Percentiles rank a stretch among this genome's conserved stretches.
phyloP scores from a whole-genome alignment of 192 early-diverging fungal genomes.

The Coemansia sp. region DNA sequence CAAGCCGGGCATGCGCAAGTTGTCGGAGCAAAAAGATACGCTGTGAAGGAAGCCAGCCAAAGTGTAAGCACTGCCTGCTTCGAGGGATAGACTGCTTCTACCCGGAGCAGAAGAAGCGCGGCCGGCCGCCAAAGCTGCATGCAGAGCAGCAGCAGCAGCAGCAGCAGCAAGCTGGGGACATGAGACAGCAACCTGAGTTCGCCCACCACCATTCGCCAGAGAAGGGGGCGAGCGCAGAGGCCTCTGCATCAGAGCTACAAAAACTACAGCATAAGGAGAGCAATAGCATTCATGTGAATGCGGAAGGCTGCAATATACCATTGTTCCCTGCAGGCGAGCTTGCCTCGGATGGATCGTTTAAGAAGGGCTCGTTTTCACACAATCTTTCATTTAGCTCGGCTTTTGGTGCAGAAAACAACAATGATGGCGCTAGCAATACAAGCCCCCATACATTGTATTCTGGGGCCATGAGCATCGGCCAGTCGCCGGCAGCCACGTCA shows the following conservation, averaged over 20 bases:
- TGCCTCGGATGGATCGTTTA: conserved; percentile 1
- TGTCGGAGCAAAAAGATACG: conserved; percentile 59
- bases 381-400: not conserved
- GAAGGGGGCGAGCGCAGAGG: not conserved
- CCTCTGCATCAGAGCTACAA: not conserved
- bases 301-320: not conserved
- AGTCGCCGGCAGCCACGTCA: not conserved
- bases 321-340: conserved; percentile 1
- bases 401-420: not conserved
- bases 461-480: not conserved
- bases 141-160: not conserved
- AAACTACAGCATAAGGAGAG: not conserved
- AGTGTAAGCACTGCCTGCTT: conserved; percentile 53
- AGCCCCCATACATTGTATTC: not conserved
- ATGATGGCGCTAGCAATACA: not conserved
- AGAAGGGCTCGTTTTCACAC: not conserved
- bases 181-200: not conserved
- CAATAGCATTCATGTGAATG: not conserved
- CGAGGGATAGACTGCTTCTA: conserved; percentile 48
- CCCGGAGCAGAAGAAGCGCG: conserved; percentile 48
- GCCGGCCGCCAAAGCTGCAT: conserved; percentile 50
- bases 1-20: conserved; percentile 54
- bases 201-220: not conserved
- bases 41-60: conserved; percentile 56
- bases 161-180: not conserved